These are phyloP conservation scores for Fusarium hostae DNA, from an alignment of 2,329 filamentous ascomycete species.

Conservation along the genomic window DNA sequence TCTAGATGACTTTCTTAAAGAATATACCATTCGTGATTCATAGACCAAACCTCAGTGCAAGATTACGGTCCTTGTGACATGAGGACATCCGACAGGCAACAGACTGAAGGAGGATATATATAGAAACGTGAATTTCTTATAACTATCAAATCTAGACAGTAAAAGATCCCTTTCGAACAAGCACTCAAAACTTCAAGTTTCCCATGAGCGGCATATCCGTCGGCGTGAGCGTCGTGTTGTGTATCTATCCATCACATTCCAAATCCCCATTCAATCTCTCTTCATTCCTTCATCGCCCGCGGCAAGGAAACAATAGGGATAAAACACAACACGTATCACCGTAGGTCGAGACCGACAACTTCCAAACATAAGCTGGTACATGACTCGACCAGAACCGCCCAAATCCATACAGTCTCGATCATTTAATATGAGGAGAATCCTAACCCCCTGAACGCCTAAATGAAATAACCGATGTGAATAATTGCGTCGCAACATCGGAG, in stretches of 20 bases:
- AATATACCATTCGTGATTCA: slow-evolving; percentile 36
- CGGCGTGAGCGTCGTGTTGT: slow-evolving; percentile 39
- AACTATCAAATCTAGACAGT: slow-evolving; percentile 30
- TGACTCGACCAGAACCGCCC: slow-evolving; percentile 34
- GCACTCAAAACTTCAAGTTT: slow-evolving; percentile 20
- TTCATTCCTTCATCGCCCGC: slow-evolving; percentile 29
- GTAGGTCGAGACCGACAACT: background rate
- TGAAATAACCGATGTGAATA: slow-evolving; percentile 37
- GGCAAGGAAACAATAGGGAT: slow-evolving; percentile 19
- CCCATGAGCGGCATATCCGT: slow-evolving; percentile 33
- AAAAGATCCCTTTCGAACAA: slow-evolving; percentile 21
- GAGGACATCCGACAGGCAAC: background rate
- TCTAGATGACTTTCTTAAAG: slow-evolving; percentile 33
- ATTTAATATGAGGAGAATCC: slow-evolving; percentile 14
- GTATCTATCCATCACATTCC: slow-evolving; percentile 34
- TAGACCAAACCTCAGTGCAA: background rate
- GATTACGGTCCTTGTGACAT: background rate
- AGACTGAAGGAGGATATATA: background rate
- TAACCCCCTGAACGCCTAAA: slow-evolving; percentile 12
- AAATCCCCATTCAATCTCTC: slow-evolving; percentile 27
- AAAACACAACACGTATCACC: slow-evolving; percentile 30
- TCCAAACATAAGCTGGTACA: slow-evolving; percentile 4
- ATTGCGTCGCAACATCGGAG: slow-evolving; percentile 39
- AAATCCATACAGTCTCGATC: slow-evolving; percentile 25
- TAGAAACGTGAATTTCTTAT: slow-evolving; percentile 11